Percentiles rank a stretch among this genome's conserved stretches.
Conservation (phyloP, 805 yeast species). For the Cyberlindnera bimundalis region DNA sequence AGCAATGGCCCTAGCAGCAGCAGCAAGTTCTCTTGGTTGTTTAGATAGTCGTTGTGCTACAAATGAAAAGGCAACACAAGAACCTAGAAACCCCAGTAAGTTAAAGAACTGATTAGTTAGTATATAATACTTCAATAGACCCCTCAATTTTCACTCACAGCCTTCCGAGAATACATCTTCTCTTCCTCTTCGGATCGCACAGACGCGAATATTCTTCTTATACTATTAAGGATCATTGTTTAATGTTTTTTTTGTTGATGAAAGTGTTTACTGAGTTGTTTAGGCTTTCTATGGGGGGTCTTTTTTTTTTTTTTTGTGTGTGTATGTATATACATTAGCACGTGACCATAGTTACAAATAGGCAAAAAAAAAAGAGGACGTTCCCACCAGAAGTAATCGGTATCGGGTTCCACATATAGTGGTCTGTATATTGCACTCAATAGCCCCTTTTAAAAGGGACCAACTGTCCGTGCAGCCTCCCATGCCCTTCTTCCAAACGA, state of each 20-base stretch:
- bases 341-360: background rate
- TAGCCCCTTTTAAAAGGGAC: conserved; percentile 37
- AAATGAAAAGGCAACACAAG: conserved; percentile 77
- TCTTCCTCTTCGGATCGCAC: conserved; percentile 87
- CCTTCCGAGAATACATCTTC: conserved; percentile 67
- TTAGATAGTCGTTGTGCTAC: conserved; percentile 56
- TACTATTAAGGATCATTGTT: conserved; percentile 63
- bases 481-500: conserved; percentile 33
- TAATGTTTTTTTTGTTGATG: background rate
- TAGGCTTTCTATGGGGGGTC: background rate
- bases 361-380: conserved; percentile 19
- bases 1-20: conserved; percentile 24
- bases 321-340: no score
- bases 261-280: background rate
- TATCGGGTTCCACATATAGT: conserved; percentile 46
- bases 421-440: conserved; percentile 63
- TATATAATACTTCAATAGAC: no score
- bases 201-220: conserved; percentile 74
- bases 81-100: conserved; percentile 73
- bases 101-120: conserved; percentile 49
- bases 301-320: background rate
- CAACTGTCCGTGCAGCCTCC: conserved; percentile 60
- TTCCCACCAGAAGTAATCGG: conserved; percentile 54
- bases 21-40: conserved; percentile 25
- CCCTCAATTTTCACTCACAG: no score